Percentiles rank a stretch among this genome's conserved stretches.
Evolutionary conservation across 2,329 filamentous ascomycete species (phyloP).

Genomic region (Metarhizium anisopliae): DNA sequence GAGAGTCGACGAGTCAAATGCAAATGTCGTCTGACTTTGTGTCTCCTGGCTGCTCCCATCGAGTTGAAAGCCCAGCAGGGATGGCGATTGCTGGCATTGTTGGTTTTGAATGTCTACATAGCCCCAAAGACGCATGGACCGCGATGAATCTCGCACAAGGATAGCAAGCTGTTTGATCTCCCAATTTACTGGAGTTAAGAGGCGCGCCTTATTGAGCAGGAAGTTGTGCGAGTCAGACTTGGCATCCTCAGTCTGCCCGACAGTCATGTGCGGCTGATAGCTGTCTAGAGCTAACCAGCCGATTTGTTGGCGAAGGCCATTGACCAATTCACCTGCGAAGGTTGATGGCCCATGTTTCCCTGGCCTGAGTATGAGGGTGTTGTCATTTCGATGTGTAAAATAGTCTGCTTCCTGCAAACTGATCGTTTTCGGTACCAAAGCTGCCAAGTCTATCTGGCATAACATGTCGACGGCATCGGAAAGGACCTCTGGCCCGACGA

Average conservation of each 20-base stretch:
- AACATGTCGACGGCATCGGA: slow-evolving; percentile 27
- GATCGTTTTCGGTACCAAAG: slow-evolving; percentile 13
- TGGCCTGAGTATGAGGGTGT: slow-evolving; percentile 36
- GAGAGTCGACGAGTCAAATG: not conserved
- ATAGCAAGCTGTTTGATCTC: slow-evolving; percentile 38
- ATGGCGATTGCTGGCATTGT: slow-evolving; percentile 6
- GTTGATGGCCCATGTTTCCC: not conserved
- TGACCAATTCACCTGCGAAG: slow-evolving; percentile 24
- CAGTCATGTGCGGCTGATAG: slow-evolving; percentile 44
- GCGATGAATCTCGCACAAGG: slow-evolving; percentile 37
- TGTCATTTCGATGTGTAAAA: slow-evolving; percentile 24
- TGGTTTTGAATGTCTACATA: slow-evolving; percentile 28
- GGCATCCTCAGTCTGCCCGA: slow-evolving; percentile 47
- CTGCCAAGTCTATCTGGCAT: slow-evolving; percentile 8
- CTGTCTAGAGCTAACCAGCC: slow-evolving; percentile 15
- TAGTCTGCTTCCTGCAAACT: slow-evolving; percentile 28
- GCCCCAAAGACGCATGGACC: slow-evolving; percentile 50
- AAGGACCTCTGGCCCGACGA: slow-evolving; percentile 20
- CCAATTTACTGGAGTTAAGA: slow-evolving; percentile 33
- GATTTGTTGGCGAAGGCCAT: slow-evolving; percentile 26
- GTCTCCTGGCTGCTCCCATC: not conserved
- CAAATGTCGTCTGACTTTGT: not conserved
- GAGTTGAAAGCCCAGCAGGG: not conserved
- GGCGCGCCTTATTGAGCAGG: slow-evolving; percentile 40
- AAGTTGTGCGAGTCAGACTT: slow-evolving; percentile 36